A percentile compares a stretch with the other conserved stretches of the same genome.
Conservation (phyloP, 2,329 filamentous ascomycete species). For the Fusarium incarnatum region DNA sequence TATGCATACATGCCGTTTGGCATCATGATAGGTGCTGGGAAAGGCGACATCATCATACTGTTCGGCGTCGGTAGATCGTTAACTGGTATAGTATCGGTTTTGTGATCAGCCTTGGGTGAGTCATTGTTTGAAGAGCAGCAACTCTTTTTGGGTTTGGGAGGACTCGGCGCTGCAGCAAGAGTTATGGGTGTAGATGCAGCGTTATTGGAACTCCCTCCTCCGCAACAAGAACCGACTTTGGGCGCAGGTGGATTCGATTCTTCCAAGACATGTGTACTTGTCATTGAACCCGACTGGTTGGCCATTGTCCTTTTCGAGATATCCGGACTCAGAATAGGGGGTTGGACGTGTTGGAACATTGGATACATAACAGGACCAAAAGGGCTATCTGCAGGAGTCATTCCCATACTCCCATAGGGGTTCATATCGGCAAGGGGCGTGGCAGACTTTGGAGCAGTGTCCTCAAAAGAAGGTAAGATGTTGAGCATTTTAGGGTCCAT, state of each 20-base stretch:
- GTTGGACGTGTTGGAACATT: slow-evolving; percentile 48
- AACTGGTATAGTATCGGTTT: slow-evolving; percentile 34
- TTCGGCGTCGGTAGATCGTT: slow-evolving; percentile 41
- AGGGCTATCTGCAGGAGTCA: slow-evolving; percentile 44
- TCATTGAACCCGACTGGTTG: slow-evolving; percentile 31
- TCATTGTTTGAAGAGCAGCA: slow-evolving; percentile 48
- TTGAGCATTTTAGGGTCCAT: slow-evolving; percentile 67
- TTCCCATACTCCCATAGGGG: slow-evolving; percentile 47
- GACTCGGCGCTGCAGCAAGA: slow-evolving; percentile 33
- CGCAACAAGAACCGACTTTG: slow-evolving; percentile 54
- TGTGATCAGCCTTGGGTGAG: slow-evolving; percentile 38
- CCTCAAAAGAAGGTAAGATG: slow-evolving; percentile 54
- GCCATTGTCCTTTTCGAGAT: slow-evolving; percentile 36
- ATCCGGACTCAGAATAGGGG: slow-evolving; percentile 38
- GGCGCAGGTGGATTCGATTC: slow-evolving; percentile 28
- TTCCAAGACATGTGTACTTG: slow-evolving; percentile 37
- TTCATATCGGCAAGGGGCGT: slow-evolving; percentile 41
- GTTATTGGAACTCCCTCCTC: slow-evolving; percentile 31
- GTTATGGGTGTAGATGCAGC: slow-evolving; percentile 21
- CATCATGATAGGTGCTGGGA: slow-evolving; percentile 52
- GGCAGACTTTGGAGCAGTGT: slow-evolving; percentile 45
- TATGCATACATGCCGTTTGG: slow-evolving; percentile 56
- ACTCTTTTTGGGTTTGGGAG: slow-evolving; percentile 41
- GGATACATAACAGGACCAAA: slow-evolving; percentile 49
- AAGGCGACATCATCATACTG: slow-evolving; percentile 52